Evolutionary conservation across 352 stramenopile species (phyloP).

Genomic region (Thraustochytrium sp.): DNA sequence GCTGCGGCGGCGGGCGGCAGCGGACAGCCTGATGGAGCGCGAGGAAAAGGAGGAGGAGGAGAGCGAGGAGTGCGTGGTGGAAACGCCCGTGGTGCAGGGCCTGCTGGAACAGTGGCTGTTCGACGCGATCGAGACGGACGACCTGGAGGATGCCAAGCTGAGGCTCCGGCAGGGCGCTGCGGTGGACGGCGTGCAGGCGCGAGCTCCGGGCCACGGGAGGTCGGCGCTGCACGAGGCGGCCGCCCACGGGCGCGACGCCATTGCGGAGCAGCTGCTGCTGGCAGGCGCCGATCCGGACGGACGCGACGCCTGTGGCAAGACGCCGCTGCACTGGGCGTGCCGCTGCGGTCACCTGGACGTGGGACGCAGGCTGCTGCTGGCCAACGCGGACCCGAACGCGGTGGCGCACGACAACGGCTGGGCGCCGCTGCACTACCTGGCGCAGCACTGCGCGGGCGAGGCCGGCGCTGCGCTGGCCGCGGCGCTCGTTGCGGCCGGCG

Average conservation of each 20-base stretch:
- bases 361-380: not conserved
- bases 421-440: not conserved
- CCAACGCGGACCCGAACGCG: not conserved
- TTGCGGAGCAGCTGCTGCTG: not conserved
- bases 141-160: not conserved
- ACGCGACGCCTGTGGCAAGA: not conserved
- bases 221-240: not conserved
- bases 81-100: not conserved
- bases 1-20: too few species aligned
- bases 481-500: not conserved
- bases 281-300: not conserved
- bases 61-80: not conserved
- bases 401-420: not conserved
- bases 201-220: not conserved
- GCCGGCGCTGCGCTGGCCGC: not conserved
- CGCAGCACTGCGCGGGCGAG: not conserved
- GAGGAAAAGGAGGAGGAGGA: not conserved
- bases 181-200: not conserved
- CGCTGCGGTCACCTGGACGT: not conserved
- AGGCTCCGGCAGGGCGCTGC: not conserved
- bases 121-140: not conserved
- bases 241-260: not conserved
- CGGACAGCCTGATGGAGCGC: too few species aligned
- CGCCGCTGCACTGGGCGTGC: not conserved
- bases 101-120: slow-evolving; percentile 10